Conservation (phyloP, 148 eudicot species). For the Camellia japonica region DNA sequence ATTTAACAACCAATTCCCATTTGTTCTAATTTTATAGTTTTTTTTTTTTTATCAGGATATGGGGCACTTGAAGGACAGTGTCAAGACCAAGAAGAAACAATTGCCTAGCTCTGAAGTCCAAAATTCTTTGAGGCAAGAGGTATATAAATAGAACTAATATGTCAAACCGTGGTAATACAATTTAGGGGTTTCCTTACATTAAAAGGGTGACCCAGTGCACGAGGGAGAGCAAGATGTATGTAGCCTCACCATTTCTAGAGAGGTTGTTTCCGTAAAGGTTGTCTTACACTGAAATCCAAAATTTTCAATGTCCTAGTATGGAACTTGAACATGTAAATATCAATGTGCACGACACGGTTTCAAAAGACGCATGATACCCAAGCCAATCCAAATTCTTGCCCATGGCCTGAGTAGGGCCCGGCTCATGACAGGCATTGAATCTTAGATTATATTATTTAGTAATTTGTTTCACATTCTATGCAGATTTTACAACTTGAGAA, state of each 20-base stretch:
- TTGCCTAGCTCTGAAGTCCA: conserved; percentile 51
- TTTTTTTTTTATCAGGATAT: conserved; percentile 46
- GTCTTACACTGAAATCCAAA: neutral
- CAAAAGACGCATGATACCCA: neutral
- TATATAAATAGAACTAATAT: conserved; percentile 21
- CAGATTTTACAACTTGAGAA: conserved; percentile 88
- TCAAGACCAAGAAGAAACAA: conserved; percentile 40
- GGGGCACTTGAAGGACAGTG: conserved; percentile 38
- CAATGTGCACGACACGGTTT: neutral
- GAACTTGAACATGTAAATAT: neutral
- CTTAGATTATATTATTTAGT: neutral
- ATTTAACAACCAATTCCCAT: neutral
- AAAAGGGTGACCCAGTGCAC: neutral
- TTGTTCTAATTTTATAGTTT: neutral
- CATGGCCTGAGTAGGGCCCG: neutral
- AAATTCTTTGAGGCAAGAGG: conserved; percentile 76
- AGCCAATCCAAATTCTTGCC: neutral
- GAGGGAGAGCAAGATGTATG: too few species aligned
- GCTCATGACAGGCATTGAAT: neutral
- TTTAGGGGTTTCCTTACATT: neutral
- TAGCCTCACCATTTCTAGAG: too few species aligned
- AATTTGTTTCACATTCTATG: neutral
- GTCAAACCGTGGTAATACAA: neutral
- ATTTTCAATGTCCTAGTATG: neutral
- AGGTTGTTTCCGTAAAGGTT: neutral